Evolutionary conservation across 2,329 filamentous ascomycete genomes (phyloP).

Genomic region (Penicillium sp.): DNA sequence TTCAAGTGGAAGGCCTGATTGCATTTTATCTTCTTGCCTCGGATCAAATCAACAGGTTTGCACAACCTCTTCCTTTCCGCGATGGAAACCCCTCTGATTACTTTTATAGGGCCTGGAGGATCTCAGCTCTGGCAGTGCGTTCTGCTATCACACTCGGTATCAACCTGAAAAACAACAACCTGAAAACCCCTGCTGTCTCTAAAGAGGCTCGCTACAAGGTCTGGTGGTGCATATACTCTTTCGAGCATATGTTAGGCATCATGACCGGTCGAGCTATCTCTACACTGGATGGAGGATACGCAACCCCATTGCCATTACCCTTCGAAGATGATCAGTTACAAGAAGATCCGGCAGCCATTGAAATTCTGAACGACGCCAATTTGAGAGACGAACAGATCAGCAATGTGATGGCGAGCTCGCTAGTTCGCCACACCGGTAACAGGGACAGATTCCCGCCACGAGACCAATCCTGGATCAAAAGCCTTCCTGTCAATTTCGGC

Average conservation of each 20-base stretch:
- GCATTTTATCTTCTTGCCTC: slow-evolving; percentile 35
- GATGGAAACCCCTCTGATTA: background rate
- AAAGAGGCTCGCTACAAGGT: slow-evolving; percentile 40
- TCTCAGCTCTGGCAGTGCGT: slow-evolving; percentile 37
- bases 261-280: slow-evolving; percentile 41
- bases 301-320: slow-evolving; percentile 21
- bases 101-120: slow-evolving; percentile 35
- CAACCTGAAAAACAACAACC: slow-evolving; percentile 37
- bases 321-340: slow-evolving; percentile 33
- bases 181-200: slow-evolving; percentile 30
- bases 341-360: slow-evolving; percentile 28
- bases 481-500: slow-evolving; percentile 31
- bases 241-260: slow-evolving; percentile 37
- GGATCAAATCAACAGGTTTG: slow-evolving; percentile 40
- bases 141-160: slow-evolving; percentile 39
- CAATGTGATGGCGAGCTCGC: slow-evolving; percentile 28
- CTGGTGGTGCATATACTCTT: slow-evolving; percentile 40
- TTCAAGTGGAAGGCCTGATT: slow-evolving; percentile 36
- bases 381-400: slow-evolving; percentile 31
- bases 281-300: slow-evolving; percentile 26
- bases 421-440: slow-evolving; percentile 25
- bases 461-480: slow-evolving; percentile 36
- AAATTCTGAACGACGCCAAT: slow-evolving; percentile 31
- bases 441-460: slow-evolving; percentile 25
- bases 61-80: background rate